Percentiles rank a stretch among this genome's conserved stretches.
Evolutionary conservation across 805 yeast species (phyloP).

Genomic region (Lipomyces yamanashiensis): DNA sequence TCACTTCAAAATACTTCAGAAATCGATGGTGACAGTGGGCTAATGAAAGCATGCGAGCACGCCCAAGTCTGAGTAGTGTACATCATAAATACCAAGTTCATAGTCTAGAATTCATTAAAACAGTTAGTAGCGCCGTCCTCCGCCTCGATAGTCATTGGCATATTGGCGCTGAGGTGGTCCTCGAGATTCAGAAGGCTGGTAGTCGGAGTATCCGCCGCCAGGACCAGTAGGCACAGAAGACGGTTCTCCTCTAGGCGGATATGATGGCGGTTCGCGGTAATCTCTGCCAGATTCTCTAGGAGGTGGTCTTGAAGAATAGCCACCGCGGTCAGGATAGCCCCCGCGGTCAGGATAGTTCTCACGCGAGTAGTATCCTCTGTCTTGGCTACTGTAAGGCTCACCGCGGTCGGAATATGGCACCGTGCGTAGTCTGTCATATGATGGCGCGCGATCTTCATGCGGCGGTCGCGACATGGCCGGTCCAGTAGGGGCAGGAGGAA

Average conservation of each 20-base stretch:
- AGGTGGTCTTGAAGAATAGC: background rate
- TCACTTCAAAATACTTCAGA: too few relatives aligned
- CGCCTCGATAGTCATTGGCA: constrained; percentile 9
- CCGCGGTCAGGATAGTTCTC: constrained; percentile 13
- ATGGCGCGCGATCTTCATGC: constrained; percentile 7
- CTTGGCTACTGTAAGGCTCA: constrained; percentile 1
- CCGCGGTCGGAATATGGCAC: constrained; percentile 10
- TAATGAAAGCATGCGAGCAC: too few relatives aligned
- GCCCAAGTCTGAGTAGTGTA: too few relatives aligned
- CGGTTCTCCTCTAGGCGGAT: constrained; percentile 2
- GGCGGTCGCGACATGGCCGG: background rate
- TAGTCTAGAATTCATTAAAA: background rate
- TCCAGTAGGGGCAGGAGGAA: too few relatives aligned
- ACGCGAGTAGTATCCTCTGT: constrained; percentile 3
- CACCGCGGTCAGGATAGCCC: background rate
- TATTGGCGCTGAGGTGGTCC: constrained; percentile 11
- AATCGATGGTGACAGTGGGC: too few relatives aligned
- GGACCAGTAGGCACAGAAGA: constrained; percentile 12
- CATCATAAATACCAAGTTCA: too few relatives aligned
- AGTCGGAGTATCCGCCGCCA: constrained; percentile 11
- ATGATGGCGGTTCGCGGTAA: background rate
- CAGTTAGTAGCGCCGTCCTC: constrained; percentile 16
- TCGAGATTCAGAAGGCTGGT: background rate
- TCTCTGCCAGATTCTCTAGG: constrained; percentile 1
- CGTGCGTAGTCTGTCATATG: constrained; percentile 10